Evolutionary conservation across 2,329 filamentous ascomycete genomes (phyloP).

Genomic region (Talaromyces funiculosus): DNA sequence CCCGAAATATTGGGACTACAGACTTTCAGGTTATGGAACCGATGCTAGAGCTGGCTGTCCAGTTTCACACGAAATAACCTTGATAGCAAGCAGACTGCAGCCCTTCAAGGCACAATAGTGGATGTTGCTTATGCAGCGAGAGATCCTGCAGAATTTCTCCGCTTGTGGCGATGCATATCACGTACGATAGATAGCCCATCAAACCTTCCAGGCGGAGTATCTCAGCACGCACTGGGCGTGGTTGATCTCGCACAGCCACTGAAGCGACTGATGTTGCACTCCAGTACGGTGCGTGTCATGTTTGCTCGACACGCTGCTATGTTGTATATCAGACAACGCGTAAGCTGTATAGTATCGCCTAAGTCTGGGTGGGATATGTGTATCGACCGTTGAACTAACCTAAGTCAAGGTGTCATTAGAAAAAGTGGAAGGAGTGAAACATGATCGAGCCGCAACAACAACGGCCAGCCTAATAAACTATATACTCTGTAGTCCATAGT

Average conservation of each 20-base stretch:
- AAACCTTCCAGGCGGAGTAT: background rate
- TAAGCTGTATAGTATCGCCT: background rate
- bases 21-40: background rate
- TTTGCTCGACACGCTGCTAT: background rate
- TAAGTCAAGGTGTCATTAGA: background rate
- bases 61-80: background rate
- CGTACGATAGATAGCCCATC: background rate
- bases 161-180: background rate
- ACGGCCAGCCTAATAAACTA: background rate
- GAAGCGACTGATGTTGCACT: background rate
- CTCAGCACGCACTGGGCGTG: no score
- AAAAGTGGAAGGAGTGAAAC: background rate
- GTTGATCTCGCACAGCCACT: background rate
- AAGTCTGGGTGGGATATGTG: background rate
- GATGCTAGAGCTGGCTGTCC: background rate
- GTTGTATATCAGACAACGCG: background rate
- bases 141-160: background rate
- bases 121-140: background rate
- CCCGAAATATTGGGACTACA: constrained; percentile 1
- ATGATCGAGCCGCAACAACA: background rate
- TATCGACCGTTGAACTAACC: background rate
- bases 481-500: no score
- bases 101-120: background rate
- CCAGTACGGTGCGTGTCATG: background rate
- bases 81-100: background rate